Conservation (phyloP, 192 early-diverging fungal genomes). For the Funneliformis mosseae region DNA sequence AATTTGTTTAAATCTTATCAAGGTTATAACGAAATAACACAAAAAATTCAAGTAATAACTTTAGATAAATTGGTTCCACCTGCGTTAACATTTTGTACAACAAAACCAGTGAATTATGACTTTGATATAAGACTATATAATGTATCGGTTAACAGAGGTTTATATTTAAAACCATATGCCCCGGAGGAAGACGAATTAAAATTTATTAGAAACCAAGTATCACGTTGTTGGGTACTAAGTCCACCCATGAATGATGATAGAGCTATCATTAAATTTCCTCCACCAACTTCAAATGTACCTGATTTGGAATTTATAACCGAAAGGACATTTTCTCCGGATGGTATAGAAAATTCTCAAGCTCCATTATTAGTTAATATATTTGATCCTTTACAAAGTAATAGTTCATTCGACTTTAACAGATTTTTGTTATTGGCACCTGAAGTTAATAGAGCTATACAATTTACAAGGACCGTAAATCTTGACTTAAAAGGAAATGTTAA, state of each 20-base stretch:
- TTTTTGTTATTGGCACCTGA: conserved; percentile 15
- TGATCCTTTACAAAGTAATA: conserved; percentile 9
- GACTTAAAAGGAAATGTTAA: not conserved
- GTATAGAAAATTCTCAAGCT: too few relatives aligned
- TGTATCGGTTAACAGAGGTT: not conserved
- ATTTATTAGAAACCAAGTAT: not conserved
- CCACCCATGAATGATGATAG: not conserved
- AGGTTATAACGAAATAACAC: not conserved
- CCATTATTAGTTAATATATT: conserved; percentile 27
- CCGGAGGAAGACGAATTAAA: not conserved
- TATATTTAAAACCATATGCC: not conserved
- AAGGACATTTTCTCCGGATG: not conserved
- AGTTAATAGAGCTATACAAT: conserved; percentile 24
- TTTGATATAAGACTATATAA: conserved; percentile 11
- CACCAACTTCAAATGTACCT: conserved; percentile 2
- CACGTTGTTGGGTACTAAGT: not conserved
- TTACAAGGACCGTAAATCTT: not conserved
- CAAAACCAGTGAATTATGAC: not conserved
- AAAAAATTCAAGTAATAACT: not conserved
- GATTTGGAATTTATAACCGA: conserved; percentile 11
- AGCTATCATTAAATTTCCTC: conserved; percentile 11
- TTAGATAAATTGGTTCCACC: conserved; percentile 8
- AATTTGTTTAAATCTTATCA: too few relatives aligned
- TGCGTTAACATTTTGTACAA: conserved; percentile 26
- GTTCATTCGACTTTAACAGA: not conserved